Evolutionary conservation across 768 basidiomycete genomes (phyloP), one percentile per base, ranked within the genome.

Genomic region (Agrocybe chaxingu): DNA sequence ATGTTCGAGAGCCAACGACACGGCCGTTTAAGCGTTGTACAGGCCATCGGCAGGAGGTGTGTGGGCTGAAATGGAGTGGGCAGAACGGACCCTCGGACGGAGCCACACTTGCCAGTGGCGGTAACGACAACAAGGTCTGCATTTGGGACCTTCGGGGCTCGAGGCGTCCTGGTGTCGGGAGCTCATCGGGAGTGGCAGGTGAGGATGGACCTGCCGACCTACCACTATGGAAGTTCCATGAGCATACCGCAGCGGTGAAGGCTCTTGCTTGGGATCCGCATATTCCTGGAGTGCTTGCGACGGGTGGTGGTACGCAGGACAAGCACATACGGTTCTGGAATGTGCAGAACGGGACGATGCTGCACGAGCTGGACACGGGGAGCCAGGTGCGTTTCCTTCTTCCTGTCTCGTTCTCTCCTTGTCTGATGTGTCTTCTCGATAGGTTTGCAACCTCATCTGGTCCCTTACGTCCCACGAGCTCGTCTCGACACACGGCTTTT

Each of bases 271-370:
- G 97, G 96, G 95, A 93, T 66, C 95, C 96, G 5, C 97, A 99
- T 69, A 78, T 96, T 40, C 75, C 86, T 8, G 93, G 94, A 1
- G 79, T 98, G 2, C 71, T 98, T 32, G 97, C 96, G 0, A 93
- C 90, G 6, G 97, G 97, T 4, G 96, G 96, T 8, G 97, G 96
- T 7, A 99, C 96, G n/a, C 94, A 97, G 59, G 97, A 98, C 66
- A 96, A 95, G 68, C 96, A 94, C 63, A 94, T 99, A 40, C 76
- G 95, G 51, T 98, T 97, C 64, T 99, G 97, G 96, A 98, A 99
- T 64, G 90, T 89, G 6, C 72, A 81, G 33, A 92, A 84, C 47
- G 97, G 96, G 30, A 81, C 78, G 18, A 80, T 96, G 81, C 73
- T 97, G 51, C 84, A 79, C 53, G 87, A 93, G 64, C 76, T 94